Conservation (phyloP, 2,329 filamentous ascomycete genomes). For the Diplodia sapinea region DNA sequence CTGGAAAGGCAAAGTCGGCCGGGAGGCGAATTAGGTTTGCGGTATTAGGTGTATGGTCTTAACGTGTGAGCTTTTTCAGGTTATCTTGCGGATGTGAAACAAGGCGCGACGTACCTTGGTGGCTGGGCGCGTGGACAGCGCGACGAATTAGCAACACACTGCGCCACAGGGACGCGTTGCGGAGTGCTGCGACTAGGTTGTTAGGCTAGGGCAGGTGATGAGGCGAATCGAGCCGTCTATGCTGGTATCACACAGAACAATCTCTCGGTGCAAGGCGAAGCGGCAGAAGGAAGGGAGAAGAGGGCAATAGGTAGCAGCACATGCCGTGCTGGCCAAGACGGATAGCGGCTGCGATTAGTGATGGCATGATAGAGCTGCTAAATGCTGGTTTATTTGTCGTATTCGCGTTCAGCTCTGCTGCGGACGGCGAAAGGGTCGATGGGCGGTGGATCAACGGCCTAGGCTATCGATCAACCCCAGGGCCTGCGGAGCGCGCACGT, state of each 20-base stretch:
- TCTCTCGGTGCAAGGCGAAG: constrained; percentile 5
- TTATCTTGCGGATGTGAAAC: constrained; percentile 6
- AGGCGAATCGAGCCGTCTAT: not conserved
- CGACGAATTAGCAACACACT: constrained; percentile 1
- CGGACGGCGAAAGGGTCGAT: not conserved
- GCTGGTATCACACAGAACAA: not conserved
- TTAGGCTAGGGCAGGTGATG: not conserved
- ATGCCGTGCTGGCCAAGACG: constrained; percentile 14
- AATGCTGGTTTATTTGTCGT: not conserved
- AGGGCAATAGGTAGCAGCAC: constrained; percentile 2
- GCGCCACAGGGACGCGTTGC: constrained; percentile 14
- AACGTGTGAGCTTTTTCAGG: constrained; percentile 1
- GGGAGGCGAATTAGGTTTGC: constrained; percentile 3
- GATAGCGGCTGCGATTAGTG: not conserved
- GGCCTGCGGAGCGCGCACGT: not conserved
- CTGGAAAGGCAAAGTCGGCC: no score
- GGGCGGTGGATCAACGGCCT: not conserved
- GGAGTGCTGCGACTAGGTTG: not conserved
- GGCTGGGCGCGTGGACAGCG: constrained; percentile 10
- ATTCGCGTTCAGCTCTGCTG: constrained; percentile 9
- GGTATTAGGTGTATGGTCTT: not conserved
- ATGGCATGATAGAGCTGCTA: not conserved
- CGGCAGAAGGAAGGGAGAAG: constrained; percentile 8
- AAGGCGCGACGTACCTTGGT: constrained; percentile 6
- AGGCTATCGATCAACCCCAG: constrained; percentile 10